Evolutionary conservation across 306 rosid species (phyloP), one percentile per base, ranked within the genome.

Genomic region (Canavalia ensiformis): DNA sequence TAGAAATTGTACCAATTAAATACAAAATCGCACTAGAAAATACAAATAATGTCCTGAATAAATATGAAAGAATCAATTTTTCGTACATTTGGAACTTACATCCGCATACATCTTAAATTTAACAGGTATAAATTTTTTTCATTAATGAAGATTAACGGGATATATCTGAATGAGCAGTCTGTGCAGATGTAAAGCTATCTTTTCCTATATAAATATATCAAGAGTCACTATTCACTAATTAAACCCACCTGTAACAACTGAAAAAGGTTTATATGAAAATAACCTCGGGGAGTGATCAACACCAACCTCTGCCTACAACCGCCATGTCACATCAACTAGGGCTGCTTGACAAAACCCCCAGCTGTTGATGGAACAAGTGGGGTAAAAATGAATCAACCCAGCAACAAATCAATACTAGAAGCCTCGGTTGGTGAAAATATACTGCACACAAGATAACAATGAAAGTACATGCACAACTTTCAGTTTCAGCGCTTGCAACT

Each of bases 381-480:
- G 89, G 83, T 75, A 84, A 89, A 92, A 90, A 89, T 72, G 83
- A 84, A 78, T 82, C 35, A 73, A 83, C 94, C 91, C 87, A 84
- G 83, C 87, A 89, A 78, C 92, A 85, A 84, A 83, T 94, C 94
- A 89, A 92, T 80, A 87, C 68, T 30, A 74, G 90, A 83, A 73
- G 83, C 84, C 89, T 41, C 88, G 86, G 88, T 73, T 82, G 87
- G 55, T 52, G 75, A 84, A 88, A 82, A 75, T 85, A 73, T 81
- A 83, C 92, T 94, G 86, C 92, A 89, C 94, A 95, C 79, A 81
- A 69, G 84, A 89, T 62, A 51, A 74, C 72, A 35, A 83, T 12
- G 69, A 82, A 81, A 88, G 79, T 68, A 74, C 90, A 90, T 93
- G 91, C 94, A 93, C 97, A 93, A 68, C 74, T 85, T 83, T 18